Base-by-base conservation (phyloP, 139 green algal genomes). In the Chlamydomonas sphaeroides region DNA sequence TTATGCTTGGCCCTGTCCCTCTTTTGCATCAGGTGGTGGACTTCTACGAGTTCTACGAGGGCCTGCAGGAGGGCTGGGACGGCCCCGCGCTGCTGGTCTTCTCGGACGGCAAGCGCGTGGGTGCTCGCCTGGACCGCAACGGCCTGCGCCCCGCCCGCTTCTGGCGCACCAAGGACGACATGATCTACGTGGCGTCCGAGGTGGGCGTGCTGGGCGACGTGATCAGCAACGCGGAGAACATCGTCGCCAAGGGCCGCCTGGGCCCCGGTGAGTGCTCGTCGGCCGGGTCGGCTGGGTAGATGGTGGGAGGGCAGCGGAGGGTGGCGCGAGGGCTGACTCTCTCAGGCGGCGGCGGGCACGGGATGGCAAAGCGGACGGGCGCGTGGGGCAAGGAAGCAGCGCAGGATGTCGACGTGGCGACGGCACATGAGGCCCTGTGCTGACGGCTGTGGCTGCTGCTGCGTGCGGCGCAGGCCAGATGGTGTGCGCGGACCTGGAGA, bases 51-150 rank as follows among this genome's bases (percentile, higher is more conserved):
- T 99, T 95, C 90, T 99, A 94, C 71, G 96, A 98, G 89, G 97
- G 97, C 49, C 92, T 99, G 83, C 98, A 99, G 90, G 97, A 99
- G 90, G 86, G 96, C 67, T 99, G 97, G 97, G 97, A 99, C 81
- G 97, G 97, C 42, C 97, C 97, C 49, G 97, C 97, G 6, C 95
- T 99, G 68, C 91, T 99, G 36, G 96, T 99, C 36, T 99, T 99
- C 91, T 95, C 86, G 42, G 97, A 99, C 78, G 97, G 97, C 77
- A 93, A 93, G 75, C 93, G 93, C 67, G 90, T 99, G 48, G 96
- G 97, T 23, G 95, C 95, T 11, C 91, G 93, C 36, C 93, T 99
- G 65, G 97, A 99, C 90, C 93, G 97, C 83, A 99, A 99, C 88
- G 97, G 97, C 65, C 92, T 99, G 79, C 93, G 97, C 56, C 97